phyloP scores from a whole-genome alignment of 768 basidiomycete species.

The Suillus decipiens region DNA sequence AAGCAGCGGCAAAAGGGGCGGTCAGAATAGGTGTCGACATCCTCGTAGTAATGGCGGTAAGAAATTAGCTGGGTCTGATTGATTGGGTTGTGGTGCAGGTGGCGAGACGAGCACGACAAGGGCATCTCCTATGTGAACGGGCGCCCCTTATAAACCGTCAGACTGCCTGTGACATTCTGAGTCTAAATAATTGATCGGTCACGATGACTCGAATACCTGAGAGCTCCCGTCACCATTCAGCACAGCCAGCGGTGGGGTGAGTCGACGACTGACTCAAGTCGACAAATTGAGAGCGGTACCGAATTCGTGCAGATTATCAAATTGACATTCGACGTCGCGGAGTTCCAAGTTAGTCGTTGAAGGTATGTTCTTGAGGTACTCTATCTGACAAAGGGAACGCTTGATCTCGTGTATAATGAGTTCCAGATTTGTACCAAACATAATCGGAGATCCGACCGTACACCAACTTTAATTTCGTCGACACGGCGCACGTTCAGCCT shows the following conservation, averaged over 20 bases:
- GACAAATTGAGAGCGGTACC: neutral
- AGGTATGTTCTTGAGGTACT: too few species aligned
- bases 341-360: neutral
- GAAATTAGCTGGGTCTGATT: neutral
- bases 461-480: too few species aligned
- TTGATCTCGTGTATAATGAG: too few species aligned
- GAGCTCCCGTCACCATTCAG: neutral
- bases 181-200: neutral
- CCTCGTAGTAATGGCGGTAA: neutral
- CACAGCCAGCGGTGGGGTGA: neutral
- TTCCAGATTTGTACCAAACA: too few species aligned
- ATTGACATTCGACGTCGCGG: neutral
- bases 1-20: constrained; percentile 20
- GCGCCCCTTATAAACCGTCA: neutral
- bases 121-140: neutral
- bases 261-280: neutral
- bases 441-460: too few species aligned
- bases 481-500: too few species aligned
- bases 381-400: too few species aligned
- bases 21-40: constrained; percentile 8
- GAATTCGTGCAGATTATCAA: neutral
- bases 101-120: neutral
- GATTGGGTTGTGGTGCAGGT: neutral
- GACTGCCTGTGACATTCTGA: neutral
- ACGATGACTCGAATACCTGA: neutral